Evolutionary conservation across 164 flowering plant species (phyloP), one percentile per base, ranked within the genome.

Genomic region (Dillenia turbinata): DNA sequence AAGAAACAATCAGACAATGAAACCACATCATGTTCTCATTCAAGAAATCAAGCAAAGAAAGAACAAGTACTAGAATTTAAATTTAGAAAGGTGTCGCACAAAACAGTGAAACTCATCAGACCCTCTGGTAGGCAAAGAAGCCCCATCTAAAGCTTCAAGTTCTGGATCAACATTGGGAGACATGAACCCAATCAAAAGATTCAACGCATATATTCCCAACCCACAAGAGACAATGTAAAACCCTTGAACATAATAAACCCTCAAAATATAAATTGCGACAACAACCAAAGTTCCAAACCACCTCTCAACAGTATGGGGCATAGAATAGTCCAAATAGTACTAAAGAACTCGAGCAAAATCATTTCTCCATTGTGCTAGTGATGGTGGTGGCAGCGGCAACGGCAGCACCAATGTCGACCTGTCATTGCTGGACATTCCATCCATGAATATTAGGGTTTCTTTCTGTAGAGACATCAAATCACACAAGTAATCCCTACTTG

Each of bases 121-220:
- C 56, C 76, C 86, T 59, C 78, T 83, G 5, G 81, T 77, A 0
- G 81, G 83, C 67, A 75, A 71, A 52, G 77, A 26, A 47, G 80
- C 68, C 44, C 79, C 85, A 60, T 71, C 72, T 0, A 78, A 57
- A 46, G 51, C 62, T 57, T 77, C 81, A 15, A 69, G 13, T 61
- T 81, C 85, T 16, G 85, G 83, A 51, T 81, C 85, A 57, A 77
- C 83, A 66, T 72, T 63, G 14, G 89, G 89, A 0, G 86, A 84
- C 69, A 82, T 57, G 56, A 84, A 84, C 60, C 89, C 89, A 51
- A 84, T 84, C 69, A 84, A 63, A 71, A 82, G 54, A 67, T 82
- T 84, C 71, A 84, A 65, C 14, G 82, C 54, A 56, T 84, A 82
- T 26, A 80, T 81, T 11, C 83, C 85, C 51, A 81, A 57, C 6